A percentile compares a stretch with the other conserved stretches of the same genome.
phyloP scores from a whole-genome alignment of 108 stramenopile genomes.

The Skeletonema menzelii region DNA sequence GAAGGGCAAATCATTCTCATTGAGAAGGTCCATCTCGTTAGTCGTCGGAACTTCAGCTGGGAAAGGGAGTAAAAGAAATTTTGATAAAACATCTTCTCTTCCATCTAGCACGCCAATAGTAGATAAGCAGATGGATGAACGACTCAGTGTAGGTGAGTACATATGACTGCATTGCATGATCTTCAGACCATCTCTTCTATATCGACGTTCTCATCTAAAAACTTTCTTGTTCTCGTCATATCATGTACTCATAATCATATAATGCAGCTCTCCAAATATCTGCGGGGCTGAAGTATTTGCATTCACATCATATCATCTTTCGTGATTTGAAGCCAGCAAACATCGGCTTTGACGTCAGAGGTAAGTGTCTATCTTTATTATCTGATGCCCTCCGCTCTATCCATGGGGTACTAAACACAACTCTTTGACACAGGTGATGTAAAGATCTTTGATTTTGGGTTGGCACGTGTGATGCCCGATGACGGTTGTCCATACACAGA shows the following conservation, averaged over 20 bases:
- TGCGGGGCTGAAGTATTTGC: constrained; percentile 36
- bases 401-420: not conserved
- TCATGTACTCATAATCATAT: not conserved
- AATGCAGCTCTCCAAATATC: constrained; percentile 32
- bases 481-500: constrained; percentile 23
- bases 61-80: not conserved
- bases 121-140: constrained; percentile 1
- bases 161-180: not conserved
- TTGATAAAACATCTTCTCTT: not conserved
- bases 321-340: constrained; percentile 53
- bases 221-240: constrained; percentile 14
- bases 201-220: not conserved
- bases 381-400: not conserved
- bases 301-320: constrained; percentile 34
- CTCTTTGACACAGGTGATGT: constrained; percentile 18
- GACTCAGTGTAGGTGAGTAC: constrained; percentile 19
- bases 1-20: constrained; percentile 1
- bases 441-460: constrained; percentile 62
- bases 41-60: not conserved
- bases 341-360: constrained; percentile 51
- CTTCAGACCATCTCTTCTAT: not conserved
- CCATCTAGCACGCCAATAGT: not conserved
- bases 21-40: not conserved
- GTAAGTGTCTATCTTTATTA: not conserved
- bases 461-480: constrained; percentile 48